Evolutionary conservation across 2,329 filamentous ascomycete species (phyloP), one percentile per base, ranked within the genome.

Genomic region (Colletotrichum destructivum): DNA sequence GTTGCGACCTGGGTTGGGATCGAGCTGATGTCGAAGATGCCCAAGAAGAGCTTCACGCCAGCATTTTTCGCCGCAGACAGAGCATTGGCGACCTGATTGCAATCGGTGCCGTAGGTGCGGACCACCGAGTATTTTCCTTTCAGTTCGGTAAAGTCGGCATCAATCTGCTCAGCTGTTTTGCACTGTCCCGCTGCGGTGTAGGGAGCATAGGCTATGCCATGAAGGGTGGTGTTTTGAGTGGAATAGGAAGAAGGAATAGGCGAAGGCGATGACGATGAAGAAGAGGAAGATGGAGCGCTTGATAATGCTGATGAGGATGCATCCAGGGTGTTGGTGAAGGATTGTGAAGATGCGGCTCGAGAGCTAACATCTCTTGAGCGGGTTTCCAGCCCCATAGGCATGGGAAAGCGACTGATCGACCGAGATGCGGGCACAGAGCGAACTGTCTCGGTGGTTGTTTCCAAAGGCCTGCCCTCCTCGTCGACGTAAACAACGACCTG

Each of bases 31-130:
- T 93, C 85, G 81, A 88, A 96, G 71, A 96, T 86, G 65, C 94
- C 95, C 15, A 92, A 87, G 81, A 97, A 93, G 42, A 97, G 83
- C 80, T 91, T 91, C 79, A 94, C 88, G 59, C 87, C 87, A 76
- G 90, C 87, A n/a, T 86, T 81, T 76, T 89, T 89, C 47, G 91
- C 92, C 11, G 91, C 91, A 13, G 85, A 81, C 42, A 92, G 83
- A 21, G 93, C 88, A 16, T 86, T 89, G 2, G 86, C 80, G 49
- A 94, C 88, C 79, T 95, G 92, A 77, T 94, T 84, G 81, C 94
- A 97, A 80, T 95, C 93, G 69, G 90, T 90, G 63, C 94, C 94
- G 78, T 97, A 97, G 78, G 93, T 88, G 62, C 95, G 93, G 66
- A 97, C 84, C 46, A 91, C 81, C 21, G 86, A 85, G 81, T 92